Evolutionary conservation across 495 filamentous ascomycete genomes (phyloP).

Genomic region (Bryoglossum gracile): DNA sequence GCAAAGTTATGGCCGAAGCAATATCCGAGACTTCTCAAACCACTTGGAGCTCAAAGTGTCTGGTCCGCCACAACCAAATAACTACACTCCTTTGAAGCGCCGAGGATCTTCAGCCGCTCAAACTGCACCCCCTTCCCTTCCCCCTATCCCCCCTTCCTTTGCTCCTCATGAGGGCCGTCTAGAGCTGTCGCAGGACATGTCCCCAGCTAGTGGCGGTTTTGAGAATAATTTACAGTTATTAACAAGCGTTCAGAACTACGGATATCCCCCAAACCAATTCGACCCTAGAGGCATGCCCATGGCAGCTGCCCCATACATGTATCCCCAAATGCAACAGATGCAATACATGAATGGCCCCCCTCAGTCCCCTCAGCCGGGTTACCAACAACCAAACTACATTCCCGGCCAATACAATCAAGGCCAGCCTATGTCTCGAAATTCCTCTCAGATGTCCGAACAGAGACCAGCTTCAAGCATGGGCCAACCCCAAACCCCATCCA

Average conservation of each 20-base stretch:
- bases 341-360: constrained; percentile 43
- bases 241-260: constrained; percentile 56
- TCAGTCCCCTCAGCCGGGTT: constrained; percentile 41
- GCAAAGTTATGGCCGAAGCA: constrained; percentile 9
- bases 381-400: constrained; percentile 41
- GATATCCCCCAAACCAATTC: constrained; percentile 26
- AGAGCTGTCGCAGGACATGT: constrained; percentile 46
- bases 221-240: constrained; percentile 73
- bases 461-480: constrained; percentile 74
- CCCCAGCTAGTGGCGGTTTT: constrained; percentile 62
- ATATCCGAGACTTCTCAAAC: constrained; percentile 8
- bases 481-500: constrained; percentile 46
- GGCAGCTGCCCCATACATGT: constrained; percentile 34
- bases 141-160: constrained; percentile 14
- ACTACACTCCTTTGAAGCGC: constrained; percentile 6
- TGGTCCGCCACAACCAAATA: constrained; percentile 15
- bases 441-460: constrained; percentile 70
- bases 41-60: background rate
- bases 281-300: constrained; percentile 29
- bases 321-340: constrained; percentile 36
- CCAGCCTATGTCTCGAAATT: constrained; percentile 70
- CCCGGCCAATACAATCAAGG: constrained; percentile 45
- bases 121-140: background rate
- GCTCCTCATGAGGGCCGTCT: constrained; percentile 25
- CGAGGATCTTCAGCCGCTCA: constrained; percentile 6